These are phyloP conservation scores for Tricholoma terreum DNA, from an alignment of 768 basidiomycete genomes.

Conservation along the genomic window DNA sequence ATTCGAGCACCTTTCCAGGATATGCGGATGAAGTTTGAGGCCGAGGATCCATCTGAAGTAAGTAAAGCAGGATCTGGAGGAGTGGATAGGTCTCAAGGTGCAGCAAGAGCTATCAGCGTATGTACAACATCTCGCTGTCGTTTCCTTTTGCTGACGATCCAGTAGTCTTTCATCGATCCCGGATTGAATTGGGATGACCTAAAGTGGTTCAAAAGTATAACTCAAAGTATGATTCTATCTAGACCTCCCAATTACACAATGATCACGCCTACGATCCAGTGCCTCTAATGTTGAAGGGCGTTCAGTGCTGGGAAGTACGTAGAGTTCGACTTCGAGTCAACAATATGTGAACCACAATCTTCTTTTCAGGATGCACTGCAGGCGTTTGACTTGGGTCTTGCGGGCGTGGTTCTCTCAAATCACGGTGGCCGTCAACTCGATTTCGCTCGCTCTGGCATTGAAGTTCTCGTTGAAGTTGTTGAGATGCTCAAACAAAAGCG, in stretches of 20 bases:
- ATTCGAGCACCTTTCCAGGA: slow-evolving; percentile 41
- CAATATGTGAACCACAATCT: neutral
- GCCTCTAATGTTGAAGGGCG: slow-evolving; percentile 90
- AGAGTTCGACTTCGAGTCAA: neutral
- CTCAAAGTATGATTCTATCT: slow-evolving; percentile 43
- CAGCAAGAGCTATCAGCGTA: slow-evolving; percentile 90
- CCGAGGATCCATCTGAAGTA: slow-evolving; percentile 62
- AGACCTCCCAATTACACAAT: slow-evolving; percentile 30
- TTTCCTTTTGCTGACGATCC: neutral
- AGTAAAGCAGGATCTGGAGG: slow-evolving; percentile 47
- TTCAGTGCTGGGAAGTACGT: slow-evolving; percentile 74
- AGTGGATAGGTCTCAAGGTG: slow-evolving; percentile 85
- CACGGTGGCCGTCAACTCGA: slow-evolving; percentile 81
- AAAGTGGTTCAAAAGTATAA: slow-evolving; percentile 77
- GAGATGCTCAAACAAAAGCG: slow-evolving; percentile 62
- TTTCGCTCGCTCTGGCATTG: slow-evolving; percentile 83
- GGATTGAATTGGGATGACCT: slow-evolving; percentile 84
- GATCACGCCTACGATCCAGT: slow-evolving; percentile 39
- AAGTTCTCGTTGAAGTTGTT: slow-evolving; percentile 86
- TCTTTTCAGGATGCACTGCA: slow-evolving; percentile 65
- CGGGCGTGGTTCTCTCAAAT: slow-evolving; percentile 83
- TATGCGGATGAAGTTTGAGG: slow-evolving; percentile 96
- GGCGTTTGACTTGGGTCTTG: slow-evolving; percentile 73
- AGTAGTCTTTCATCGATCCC: slow-evolving; percentile 92
- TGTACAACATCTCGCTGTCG: slow-evolving; percentile 18